A percentile compares a stretch with the other conserved stretches of the same genome.
Conservation (phyloP, 2,329 filamentous ascomycete species). For the Paecilomyces fulvus region DNA sequence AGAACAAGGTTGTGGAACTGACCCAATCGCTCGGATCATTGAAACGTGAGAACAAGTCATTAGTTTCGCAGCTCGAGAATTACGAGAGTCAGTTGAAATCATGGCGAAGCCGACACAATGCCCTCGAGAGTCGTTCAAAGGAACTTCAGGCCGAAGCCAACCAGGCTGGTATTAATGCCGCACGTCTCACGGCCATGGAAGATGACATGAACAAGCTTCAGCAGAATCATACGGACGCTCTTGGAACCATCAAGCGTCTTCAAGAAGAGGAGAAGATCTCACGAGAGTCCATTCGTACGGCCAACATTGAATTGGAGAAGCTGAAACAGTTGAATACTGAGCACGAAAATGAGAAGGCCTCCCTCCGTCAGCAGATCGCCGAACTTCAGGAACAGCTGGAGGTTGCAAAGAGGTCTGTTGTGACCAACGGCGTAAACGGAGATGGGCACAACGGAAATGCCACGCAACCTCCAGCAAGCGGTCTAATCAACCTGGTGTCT, state of each 20-base stretch:
- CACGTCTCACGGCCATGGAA: constrained; percentile 83
- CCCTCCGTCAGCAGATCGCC: constrained; percentile 75
- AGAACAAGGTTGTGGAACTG: constrained; percentile 98
- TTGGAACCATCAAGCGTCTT: constrained; percentile 81
- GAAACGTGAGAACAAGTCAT: constrained; percentile 87
- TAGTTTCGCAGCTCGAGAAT: constrained; percentile 82
- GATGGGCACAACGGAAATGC: constrained; percentile 58
- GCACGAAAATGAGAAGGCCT: constrained; percentile 77
- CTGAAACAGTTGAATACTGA: constrained; percentile 66
- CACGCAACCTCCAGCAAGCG: constrained; percentile 52
- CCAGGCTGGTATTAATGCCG: constrained; percentile 90
- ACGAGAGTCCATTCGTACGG: constrained; percentile 69
- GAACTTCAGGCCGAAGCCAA: constrained; percentile 95
- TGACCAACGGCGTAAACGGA: constrained; percentile 54
- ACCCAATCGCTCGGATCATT: constrained; percentile 87
- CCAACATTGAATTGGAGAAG: constrained; percentile 72
- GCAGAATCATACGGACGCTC: constrained; percentile 80
- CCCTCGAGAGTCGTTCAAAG: constrained; percentile 79
- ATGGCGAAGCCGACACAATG: constrained; percentile 87
- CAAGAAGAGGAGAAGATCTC: constrained; percentile 88
- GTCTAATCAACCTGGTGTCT: constrained; percentile 91
- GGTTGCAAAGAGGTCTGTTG: constrained; percentile 67
- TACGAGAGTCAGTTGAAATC: constrained; percentile 95
- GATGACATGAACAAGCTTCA: constrained; percentile 92
- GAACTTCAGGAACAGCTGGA: constrained; percentile 92